Percentiles rank a stretch among this genome's conserved stretches.
Conservation (phyloP, 2,329 filamentous ascomycete genomes). For the Cordyceps cateniannulata region DNA sequence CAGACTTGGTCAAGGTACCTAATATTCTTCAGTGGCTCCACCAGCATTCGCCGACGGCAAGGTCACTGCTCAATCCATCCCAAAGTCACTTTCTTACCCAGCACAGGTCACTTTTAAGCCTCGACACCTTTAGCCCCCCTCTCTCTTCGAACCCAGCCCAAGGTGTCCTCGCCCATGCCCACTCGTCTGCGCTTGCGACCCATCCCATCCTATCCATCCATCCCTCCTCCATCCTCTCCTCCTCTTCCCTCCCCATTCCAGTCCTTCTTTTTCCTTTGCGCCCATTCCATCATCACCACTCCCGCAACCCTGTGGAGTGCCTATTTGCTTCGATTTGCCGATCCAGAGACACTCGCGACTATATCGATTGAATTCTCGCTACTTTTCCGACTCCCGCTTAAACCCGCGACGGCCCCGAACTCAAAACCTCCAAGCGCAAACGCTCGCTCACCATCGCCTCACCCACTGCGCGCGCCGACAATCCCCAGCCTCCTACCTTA, state of each 20-base stretch:
- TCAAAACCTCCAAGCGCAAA: not conserved
- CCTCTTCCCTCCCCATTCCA: constrained; percentile 23
- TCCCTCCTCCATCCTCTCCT: constrained; percentile 15
- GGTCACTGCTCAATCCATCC: not conserved
- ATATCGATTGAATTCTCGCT: not conserved
- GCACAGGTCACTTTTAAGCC: not conserved
- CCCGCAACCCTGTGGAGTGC: constrained; percentile 11
- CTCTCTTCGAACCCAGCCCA: not conserved
- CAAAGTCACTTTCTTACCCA: not conserved
- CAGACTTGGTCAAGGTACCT: no score
- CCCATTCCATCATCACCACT: constrained; percentile 19
- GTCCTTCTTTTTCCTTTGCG: constrained; percentile 29
- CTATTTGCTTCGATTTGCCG: constrained; percentile 10
- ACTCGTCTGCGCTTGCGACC: constrained; percentile 2
- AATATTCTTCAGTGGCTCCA: no score
- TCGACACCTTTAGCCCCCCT: not conserved
- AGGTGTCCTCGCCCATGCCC: constrained; percentile 16
- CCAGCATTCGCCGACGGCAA: no score
- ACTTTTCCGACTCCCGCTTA: not conserved
- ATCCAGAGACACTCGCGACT: constrained; percentile 13
- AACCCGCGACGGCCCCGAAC: not conserved
- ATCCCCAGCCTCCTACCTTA: not conserved
- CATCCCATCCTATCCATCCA: not conserved
- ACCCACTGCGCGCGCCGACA: not conserved
- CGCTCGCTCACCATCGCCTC: not conserved